Base-by-base conservation (phyloP, 2,329 filamentous ascomycete genomes). In the Cladobotryum protrusum region DNA sequence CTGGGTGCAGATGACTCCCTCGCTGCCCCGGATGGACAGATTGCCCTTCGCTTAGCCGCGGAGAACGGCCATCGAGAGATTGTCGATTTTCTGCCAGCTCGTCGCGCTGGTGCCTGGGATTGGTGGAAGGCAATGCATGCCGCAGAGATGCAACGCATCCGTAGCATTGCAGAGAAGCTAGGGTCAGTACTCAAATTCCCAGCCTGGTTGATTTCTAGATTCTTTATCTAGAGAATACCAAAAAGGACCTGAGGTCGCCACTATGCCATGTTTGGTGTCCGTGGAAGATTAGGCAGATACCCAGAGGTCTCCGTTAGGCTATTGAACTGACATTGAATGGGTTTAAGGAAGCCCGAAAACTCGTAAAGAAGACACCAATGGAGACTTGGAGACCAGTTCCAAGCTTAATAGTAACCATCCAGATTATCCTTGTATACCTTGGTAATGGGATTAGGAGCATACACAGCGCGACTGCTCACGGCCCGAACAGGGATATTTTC, bases 1-100 rank as follows among this genome's bases (percentile, higher is more conserved):
- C 67, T 68, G 18, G 59, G 62, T 15, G 72, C 72, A 12, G 66
- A 75, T 53, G 73, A 76, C 56, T 57, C 62, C 1, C 45, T 73
- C 5, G 61, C 76, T 8, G 72, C 73, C 1, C 69, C 71, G 4
- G 72, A 75, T 47, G 74, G 73, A 0, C 67, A 73, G 45, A 63
- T 70, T 1, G 73, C 74, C 1, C 59, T 76, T 13, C 68, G 73
- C 1, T 64, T 77, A 1, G 74, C 74, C 0, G 71, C 71, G 1
- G 51, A 56, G 1, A 65, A 63, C 17, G 63, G 66, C 1, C 72
- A 76, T 48, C 58, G 66, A 14, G 72, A 75, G 7, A 61, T 76
- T 3, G 72, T 76, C 4, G 59, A 60, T 1, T 72, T 69, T 42
- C 63, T 77, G 1, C 74, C 73, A 0, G 39, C 55, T 0, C 59